Percentiles rank a stretch among this genome's conserved stretches.
Conservation (phyloP, 2,329 filamentous ascomycete genomes). For the Aspergillus spinulosporus region DNA sequence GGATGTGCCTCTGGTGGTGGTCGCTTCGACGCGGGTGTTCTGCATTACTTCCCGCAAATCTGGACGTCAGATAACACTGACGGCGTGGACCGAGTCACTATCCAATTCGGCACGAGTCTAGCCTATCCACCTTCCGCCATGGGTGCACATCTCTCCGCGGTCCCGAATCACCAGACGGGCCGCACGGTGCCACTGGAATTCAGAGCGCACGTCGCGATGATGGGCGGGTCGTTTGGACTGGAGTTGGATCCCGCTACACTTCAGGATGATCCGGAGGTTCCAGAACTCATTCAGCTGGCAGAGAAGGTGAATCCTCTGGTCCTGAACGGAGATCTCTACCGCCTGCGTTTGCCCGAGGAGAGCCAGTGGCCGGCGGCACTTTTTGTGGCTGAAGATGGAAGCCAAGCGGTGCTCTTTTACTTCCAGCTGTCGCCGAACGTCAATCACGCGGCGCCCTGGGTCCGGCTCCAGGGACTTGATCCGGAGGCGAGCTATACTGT, state of each 20-base stretch:
- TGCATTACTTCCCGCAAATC: slow-evolving; percentile 65
- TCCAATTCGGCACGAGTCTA: slow-evolving; percentile 65
- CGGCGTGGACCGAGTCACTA: slow-evolving; percentile 59
- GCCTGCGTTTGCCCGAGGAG: slow-evolving; percentile 58
- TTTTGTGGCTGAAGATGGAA: slow-evolving; percentile 56
- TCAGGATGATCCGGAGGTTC: slow-evolving; percentile 55
- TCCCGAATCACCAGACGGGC: slow-evolving; percentile 59
- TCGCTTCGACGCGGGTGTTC: slow-evolving; percentile 63
- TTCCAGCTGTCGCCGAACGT: slow-evolving; percentile 59
- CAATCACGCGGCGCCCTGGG: slow-evolving; percentile 55
- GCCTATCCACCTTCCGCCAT: slow-evolving; percentile 64
- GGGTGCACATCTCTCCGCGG: slow-evolving; percentile 64
- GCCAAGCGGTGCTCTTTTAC: slow-evolving; percentile 57
- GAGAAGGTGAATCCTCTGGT: slow-evolving; percentile 62
- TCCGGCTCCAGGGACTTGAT: slow-evolving; percentile 61
- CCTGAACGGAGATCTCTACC: slow-evolving; percentile 60
- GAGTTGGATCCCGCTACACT: slow-evolving; percentile 61
- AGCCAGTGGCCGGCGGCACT: slow-evolving; percentile 64
- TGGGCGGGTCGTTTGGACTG: slow-evolving; percentile 67
- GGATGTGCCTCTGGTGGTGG: slow-evolving; percentile 66
- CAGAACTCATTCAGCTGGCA: slow-evolving; percentile 55
- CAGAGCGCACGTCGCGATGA: slow-evolving; percentile 66
- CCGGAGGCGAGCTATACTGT: slow-evolving; percentile 55
- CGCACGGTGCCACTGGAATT: slow-evolving; percentile 60
- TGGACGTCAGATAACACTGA: slow-evolving; percentile 69